Evolutionary conservation across 2,329 filamentous ascomycete genomes (phyloP), one percentile per base, ranked within the genome.

Genomic region (Biscogniauxia marginata): DNA sequence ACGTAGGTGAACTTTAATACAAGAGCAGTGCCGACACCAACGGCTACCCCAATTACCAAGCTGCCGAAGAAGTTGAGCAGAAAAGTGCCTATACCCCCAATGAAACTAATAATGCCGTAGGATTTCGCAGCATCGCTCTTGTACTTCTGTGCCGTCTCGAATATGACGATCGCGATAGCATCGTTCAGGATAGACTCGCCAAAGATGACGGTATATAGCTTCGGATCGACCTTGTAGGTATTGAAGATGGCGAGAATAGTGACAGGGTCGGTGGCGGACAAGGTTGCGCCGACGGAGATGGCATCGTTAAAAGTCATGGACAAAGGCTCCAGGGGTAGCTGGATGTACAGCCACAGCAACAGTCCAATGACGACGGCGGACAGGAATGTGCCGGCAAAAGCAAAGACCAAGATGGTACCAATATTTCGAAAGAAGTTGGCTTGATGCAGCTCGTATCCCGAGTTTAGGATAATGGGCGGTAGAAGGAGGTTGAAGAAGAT

Each of bases 341-440:
- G 84, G 1, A 92, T 93, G 82, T 96, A 99, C 7, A 97, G 73
- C 79, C 85, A 99, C 50, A 99, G 79, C 55, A 99, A 89, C 46
- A 93, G 73, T 21, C 92, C 95, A 52, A 99, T 88, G 46, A 97
- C 92, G n/a, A 98, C 82, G 57, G 95, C 95, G 43, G 95, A 99
- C 61, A 99, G 89, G 70, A 99, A 97, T 0, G 95, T 99, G 25
- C 95, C 95, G 50, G 90, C 93, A 71, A 99, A 98, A 23, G 95
- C 95, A 73, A 99, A 99, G 3, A 95, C 98, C 64, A 99, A 79
- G 67, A 99, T 99, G 6, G 91, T 96, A 60, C 95, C 93, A 59
- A 98, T 96, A 69, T 99, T 96, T 63, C 93, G 89, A 76, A 99
- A 99, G 82, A 99, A 99, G 77, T 99, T 99, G 66, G 91, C 93